Conservation (phyloP, 345 rosid genomes). For the Sonneratia alba region DNA sequence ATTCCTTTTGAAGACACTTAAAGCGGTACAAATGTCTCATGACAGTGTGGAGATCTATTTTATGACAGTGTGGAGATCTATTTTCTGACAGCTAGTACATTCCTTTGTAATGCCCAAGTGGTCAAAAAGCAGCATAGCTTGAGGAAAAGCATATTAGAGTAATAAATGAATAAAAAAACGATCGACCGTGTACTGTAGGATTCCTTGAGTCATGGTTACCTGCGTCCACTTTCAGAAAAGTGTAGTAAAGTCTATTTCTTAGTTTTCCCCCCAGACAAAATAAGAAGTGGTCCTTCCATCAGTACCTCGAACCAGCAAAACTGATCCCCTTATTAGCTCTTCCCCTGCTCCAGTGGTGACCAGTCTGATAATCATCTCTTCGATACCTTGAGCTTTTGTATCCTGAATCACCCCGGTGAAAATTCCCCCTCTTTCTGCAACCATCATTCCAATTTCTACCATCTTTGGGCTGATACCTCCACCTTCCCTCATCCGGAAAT, state of each 20-base stretch:
- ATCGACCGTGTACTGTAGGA: neutral
- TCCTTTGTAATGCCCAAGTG: neutral
- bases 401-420: slow-evolving; percentile 18
- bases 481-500: slow-evolving; percentile 13
- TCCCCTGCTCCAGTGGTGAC: slow-evolving; percentile 18
- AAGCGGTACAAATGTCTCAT: neutral
- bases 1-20: neutral
- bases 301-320: slow-evolving; percentile 16
- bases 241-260: neutral
- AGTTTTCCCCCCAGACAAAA: no score
- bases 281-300: neutral
- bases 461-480: slow-evolving; percentile 26
- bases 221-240: neutral
- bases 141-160: neutral
- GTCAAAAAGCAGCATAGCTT: no score
- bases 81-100: neutral
- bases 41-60: neutral
- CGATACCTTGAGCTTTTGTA: slow-evolving; percentile 32
- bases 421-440: slow-evolving; percentile 37
- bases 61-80: neutral
- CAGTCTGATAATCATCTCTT: slow-evolving; percentile 22
- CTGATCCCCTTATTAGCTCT: slow-evolving; percentile 33
- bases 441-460: slow-evolving; percentile 22
- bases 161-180: neutral
- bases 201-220: neutral